Percentiles rank a stretch among this genome's conserved stretches.
Conservation (phyloP, 2,329 filamentous ascomycete genomes). For the Simplicillium sp. region DNA sequence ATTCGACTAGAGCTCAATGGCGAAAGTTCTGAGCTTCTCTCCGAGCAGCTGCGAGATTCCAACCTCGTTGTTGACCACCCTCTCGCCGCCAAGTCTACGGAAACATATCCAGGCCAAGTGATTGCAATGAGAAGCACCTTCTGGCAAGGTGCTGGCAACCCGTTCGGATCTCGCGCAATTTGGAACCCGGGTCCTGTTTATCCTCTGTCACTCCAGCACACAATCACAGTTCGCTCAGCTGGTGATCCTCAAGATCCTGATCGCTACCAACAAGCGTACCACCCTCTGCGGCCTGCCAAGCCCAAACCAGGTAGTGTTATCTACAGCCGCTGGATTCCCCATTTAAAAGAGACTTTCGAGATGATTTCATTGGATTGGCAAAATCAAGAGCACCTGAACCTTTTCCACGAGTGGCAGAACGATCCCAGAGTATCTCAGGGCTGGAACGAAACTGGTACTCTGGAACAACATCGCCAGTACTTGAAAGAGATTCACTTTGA, state of each 20-base stretch:
- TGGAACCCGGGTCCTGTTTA: slow-evolving; percentile 47
- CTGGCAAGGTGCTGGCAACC: slow-evolving; percentile 63
- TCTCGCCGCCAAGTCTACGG: slow-evolving; percentile 18
- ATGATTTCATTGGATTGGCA: slow-evolving; percentile 65
- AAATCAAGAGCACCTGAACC: slow-evolving; percentile 51
- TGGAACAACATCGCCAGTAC: slow-evolving; percentile 67
- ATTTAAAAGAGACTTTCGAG: slow-evolving; percentile 67
- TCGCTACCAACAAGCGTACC: slow-evolving; percentile 45
- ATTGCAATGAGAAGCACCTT: slow-evolving; percentile 47
- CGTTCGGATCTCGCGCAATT: slow-evolving; percentile 52
- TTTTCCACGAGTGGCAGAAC: slow-evolving; percentile 78
- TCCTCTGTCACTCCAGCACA: slow-evolving; percentile 18
- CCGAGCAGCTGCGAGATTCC: slow-evolving; percentile 33
- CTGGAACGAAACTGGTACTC: slow-evolving; percentile 70
- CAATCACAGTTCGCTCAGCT: slow-evolving; percentile 25
- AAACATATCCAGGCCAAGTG: slow-evolving; percentile 7
- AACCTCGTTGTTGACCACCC: slow-evolving; percentile 41
- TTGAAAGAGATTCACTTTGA: slow-evolving; percentile 59
- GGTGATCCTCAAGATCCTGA: slow-evolving; percentile 30
- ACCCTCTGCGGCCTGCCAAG: slow-evolving; percentile 64
- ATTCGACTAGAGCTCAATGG: slow-evolving; percentile 38
- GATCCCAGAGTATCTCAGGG: slow-evolving; percentile 71
- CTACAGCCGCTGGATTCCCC: slow-evolving; percentile 72
- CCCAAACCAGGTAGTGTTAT: slow-evolving; percentile 59
- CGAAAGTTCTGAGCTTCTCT: slow-evolving; percentile 20